Evolutionary conservation across 345 rosid species (phyloP).

Genomic region (Syzygium grande): DNA sequence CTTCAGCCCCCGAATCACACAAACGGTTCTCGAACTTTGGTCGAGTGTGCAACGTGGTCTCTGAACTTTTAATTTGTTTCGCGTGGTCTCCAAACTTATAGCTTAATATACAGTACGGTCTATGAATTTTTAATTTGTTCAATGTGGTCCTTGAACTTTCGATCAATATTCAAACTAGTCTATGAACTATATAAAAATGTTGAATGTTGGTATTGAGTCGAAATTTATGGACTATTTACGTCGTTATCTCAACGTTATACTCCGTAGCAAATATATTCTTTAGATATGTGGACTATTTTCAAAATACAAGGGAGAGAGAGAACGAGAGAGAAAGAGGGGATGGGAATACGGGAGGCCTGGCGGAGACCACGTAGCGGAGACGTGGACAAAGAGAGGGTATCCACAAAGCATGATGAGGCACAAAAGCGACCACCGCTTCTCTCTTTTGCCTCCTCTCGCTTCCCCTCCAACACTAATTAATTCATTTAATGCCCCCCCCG

Average conservation of each 20-base stretch:
- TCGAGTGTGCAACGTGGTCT: too few species aligned
- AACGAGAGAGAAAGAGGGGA: not conserved
- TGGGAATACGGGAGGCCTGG: not conserved
- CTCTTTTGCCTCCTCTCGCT: not conserved
- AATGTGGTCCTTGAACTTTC: too few species aligned
- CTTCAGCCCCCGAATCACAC: too few species aligned
- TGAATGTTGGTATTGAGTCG: too few species aligned
- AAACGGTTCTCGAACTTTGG: too few species aligned
- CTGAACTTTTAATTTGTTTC: too few species aligned
- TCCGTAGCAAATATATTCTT: not conserved
- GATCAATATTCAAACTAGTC: too few species aligned
- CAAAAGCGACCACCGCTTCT: constrained; percentile 36
- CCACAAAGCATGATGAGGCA: constrained; percentile 31
- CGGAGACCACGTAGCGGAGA: not conserved
- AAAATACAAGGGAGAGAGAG: not conserved
- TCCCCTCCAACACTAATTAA: not conserved
- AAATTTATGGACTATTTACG: too few species aligned
- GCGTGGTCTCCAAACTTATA: too few species aligned
- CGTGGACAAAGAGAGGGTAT: not conserved
- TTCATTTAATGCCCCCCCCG: not conserved
- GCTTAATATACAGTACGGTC: too few species aligned
- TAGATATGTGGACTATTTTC: not conserved
- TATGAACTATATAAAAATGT: too few species aligned
- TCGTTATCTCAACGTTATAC: not conserved
- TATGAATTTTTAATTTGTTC: too few species aligned